phyloP scores from a whole-genome alignment of 2,329 filamentous ascomycete genomes.

The Epichloe amarillans region DNA sequence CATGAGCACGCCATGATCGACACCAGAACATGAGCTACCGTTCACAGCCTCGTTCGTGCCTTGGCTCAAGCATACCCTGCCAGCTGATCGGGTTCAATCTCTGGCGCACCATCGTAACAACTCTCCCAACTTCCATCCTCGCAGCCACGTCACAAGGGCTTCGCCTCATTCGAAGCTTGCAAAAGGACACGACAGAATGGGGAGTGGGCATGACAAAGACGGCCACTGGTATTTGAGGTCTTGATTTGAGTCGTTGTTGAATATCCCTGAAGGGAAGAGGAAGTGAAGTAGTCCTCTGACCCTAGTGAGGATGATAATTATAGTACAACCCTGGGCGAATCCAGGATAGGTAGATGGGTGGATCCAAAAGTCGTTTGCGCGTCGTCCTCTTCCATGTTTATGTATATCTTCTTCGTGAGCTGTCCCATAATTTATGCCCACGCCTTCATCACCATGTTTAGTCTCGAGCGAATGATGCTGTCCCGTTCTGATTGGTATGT shows the following conservation, averaged over 20 bases:
- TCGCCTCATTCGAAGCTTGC: no score
- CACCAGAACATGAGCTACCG: background rate
- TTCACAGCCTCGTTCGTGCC: background rate
- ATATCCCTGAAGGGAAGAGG: background rate
- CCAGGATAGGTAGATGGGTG: background rate
- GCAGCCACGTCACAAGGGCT: no score
- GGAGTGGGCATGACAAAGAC: no score
- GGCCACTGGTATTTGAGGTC: no score
- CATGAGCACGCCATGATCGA: background rate
- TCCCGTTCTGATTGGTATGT: background rate
- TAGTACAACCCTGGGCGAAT: background rate
- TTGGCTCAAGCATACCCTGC: background rate
- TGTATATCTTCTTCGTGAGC: background rate
- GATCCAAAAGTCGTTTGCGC: background rate
- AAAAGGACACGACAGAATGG: no score
- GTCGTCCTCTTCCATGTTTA: background rate
- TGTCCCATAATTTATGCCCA: background rate
- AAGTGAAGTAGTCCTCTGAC: background rate
- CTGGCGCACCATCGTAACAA: background rate
- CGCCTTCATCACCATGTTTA: background rate
- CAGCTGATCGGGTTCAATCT: background rate
- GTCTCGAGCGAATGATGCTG: background rate
- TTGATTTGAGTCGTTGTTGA: background rate
- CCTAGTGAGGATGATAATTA: background rate
- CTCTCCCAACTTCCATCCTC: no score